Evolutionary conservation across 2,329 filamentous ascomycete species (phyloP), one percentile per base, ranked within the genome.

Genomic region (Nothophoma quercina): DNA sequence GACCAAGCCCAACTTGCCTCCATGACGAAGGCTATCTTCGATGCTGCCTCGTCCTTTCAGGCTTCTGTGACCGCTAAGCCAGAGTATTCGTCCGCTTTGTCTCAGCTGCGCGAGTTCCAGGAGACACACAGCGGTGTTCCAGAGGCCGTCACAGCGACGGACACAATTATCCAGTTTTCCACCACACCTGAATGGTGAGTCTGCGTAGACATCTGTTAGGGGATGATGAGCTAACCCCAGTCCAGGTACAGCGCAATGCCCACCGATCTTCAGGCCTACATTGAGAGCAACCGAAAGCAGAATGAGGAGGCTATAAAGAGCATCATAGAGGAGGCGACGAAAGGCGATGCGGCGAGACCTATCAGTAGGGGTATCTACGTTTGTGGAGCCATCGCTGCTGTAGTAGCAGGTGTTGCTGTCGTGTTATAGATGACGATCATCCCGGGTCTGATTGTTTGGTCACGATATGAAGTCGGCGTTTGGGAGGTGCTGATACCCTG

Each of bases 211-310:
- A n/a, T 8, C 16, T 10, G 3, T 13, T 4, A 29, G 10, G 8
- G 38, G 5, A 9, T n/a, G n/a, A n/a, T 25, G 3, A 8, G 28
- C 44, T 56, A 15, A 53, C 26, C 9, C 3, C 5, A 7, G 9
- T 15, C 9, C 19, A 57, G 55, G 55, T 57, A 46, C 32, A 30
- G 19, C 2, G 55, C 55, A 9, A 53, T 57, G 55, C 50, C 55
- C 16, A 57, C 50, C 2, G 55, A 53, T 13, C 35, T 48, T 15
- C 46, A 47, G 19, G 30, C 38, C 10, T 53, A 50, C 36, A 29
- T 50, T 21, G 55, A 53, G 7, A 44, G 44, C 15, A 47, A 50
- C 28, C n/a, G 12, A 7, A 43, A 45, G 19, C 29, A 46, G 28
- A 34, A 51, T 16, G 19, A 54, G 1, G 45, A 51, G 16, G 29